A percentile compares a stretch with the other conserved stretches of the same genome.
These are phyloP conservation scores for Pneumocystis sp. DNA, from an alignment of 1,139 yeast genomes.

Conservation along the genomic window DNA sequence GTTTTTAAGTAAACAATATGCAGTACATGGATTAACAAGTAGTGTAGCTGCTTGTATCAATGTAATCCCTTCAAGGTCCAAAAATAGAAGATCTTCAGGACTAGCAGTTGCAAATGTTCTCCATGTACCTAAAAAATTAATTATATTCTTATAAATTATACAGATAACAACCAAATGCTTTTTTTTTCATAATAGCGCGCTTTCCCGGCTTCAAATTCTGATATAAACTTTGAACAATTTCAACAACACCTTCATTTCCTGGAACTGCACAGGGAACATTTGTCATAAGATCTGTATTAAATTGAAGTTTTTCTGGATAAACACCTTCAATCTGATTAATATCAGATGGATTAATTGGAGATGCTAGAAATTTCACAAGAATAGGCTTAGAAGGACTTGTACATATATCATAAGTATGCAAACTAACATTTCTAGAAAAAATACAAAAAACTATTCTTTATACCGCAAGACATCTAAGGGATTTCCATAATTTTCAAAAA, in stretches of 20 bases:
- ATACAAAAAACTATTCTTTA: neutral
- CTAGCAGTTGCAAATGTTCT: conserved; percentile 50
- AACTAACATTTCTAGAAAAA: neutral
- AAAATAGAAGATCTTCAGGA: conserved; percentile 32
- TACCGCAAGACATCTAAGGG: conserved; percentile 8
- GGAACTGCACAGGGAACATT: conserved; percentile 52
- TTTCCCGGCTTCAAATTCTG: conserved; percentile 49
- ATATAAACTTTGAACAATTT: conserved; percentile 58
- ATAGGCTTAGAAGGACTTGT: conserved; percentile 34
- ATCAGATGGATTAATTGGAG: conserved; percentile 90
- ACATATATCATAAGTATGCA: neutral
- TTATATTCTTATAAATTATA: neutral
- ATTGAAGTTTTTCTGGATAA: conserved; percentile 67
- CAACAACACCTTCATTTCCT: conserved; percentile 90
- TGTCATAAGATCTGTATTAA: conserved; percentile 41
- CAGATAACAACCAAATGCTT: conserved; percentile 46
- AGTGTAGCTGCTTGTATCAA: conserved; percentile 66
- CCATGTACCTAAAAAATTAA: conserved; percentile 44
- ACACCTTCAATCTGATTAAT: conserved; percentile 86
- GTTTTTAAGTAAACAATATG: conserved; percentile 72
- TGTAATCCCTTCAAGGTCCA: conserved; percentile 23
- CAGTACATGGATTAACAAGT: conserved; percentile 83
- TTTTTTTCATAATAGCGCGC: conserved; percentile 76
- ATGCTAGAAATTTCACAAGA: conserved; percentile 39
- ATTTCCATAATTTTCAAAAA: conserved; percentile 10